A percentile compares a stretch with the other conserved stretches of the same genome.
Evolutionary conservation across 306 rosid genomes (phyloP).

Genomic region (Sechiopsis laciniata): DNA sequence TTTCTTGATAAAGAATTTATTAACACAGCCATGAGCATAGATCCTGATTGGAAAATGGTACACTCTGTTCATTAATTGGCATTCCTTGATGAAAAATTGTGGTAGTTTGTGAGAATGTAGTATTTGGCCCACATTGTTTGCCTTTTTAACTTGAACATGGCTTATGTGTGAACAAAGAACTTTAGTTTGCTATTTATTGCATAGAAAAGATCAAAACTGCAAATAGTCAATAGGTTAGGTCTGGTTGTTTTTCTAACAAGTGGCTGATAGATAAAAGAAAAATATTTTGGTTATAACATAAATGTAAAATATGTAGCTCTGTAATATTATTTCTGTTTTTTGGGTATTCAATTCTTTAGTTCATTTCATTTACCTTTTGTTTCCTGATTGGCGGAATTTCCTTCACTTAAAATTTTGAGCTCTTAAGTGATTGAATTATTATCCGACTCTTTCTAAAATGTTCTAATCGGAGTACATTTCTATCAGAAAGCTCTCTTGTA

Average conservation of each 20-base stretch:
- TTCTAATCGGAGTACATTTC: background rate
- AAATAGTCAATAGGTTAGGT: background rate
- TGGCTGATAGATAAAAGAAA: background rate
- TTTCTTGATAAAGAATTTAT: constrained; percentile 85
- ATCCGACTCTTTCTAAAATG: no score
- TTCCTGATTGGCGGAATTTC: background rate
- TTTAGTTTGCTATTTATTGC: background rate
- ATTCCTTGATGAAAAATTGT: constrained; percentile 9
- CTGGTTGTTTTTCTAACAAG: background rate
- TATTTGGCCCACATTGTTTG: background rate
- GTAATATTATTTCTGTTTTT: background rate
- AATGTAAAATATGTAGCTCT: background rate
- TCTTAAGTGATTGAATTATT: background rate
- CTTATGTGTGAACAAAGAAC: background rate
- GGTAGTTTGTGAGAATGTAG: background rate
- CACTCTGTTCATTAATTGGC: background rate
- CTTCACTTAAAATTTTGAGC: constrained; percentile 7
- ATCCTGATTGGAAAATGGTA: constrained; percentile 98
- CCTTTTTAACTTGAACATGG: background rate
- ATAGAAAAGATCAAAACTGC: background rate
- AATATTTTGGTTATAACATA: background rate
- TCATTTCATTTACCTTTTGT: constrained; percentile 7
- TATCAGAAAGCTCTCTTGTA: background rate
- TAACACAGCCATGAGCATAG: constrained; percentile 63
- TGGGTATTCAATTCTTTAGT: background rate